These are phyloP conservation scores for Termitomyces sp. DNA, from an alignment of 768 basidiomycete genomes.

Conservation along the genomic window DNA sequence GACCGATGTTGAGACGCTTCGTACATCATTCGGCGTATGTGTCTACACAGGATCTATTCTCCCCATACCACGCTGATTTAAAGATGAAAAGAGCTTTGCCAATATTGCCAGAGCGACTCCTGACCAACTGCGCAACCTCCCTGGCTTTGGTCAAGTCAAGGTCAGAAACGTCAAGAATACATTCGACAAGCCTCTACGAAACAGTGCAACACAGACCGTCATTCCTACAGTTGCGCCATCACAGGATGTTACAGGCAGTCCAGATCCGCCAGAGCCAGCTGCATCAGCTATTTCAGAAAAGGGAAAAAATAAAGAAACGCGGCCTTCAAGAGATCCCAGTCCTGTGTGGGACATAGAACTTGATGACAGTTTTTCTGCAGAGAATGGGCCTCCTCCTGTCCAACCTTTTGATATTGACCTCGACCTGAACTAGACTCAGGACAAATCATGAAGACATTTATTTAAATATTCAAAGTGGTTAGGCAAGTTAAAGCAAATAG, in stretches of 20 bases:
- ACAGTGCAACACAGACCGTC: slow-evolving; percentile 50
- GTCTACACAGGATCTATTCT: slow-evolving; percentile 8
- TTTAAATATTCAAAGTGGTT: background rate
- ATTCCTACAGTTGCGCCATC: slow-evolving; percentile 25
- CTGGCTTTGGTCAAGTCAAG: slow-evolving; percentile 93
- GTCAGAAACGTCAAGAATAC: slow-evolving; percentile 88
- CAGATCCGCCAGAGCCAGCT: background rate
- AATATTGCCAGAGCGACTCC: slow-evolving; percentile 71
- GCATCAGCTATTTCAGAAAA: slow-evolving; percentile 2
- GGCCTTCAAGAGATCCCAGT: slow-evolving; percentile 39
- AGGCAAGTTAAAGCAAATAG: slow-evolving; percentile 1
- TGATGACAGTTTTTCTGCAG: slow-evolving; percentile 16
- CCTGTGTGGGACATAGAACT: slow-evolving; percentile 76
- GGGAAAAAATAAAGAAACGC: slow-evolving; percentile 21
- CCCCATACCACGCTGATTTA: background rate
- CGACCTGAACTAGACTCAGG: slow-evolving; percentile 37
- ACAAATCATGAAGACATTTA: too few species aligned
- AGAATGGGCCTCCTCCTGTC: slow-evolving; percentile 13
- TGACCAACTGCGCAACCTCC: slow-evolving; percentile 76
- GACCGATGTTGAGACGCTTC: slow-evolving; percentile 92
- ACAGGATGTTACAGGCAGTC: slow-evolving; percentile 18
- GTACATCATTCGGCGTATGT: slow-evolving; percentile 87
- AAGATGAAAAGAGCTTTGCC: slow-evolving; percentile 67
- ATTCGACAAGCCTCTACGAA: slow-evolving; percentile 85
- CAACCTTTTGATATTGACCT: slow-evolving; percentile 44